phyloP scores from a whole-genome alignment of 192 early-diverging fungal species.

The Umbelopsis vinacea region DNA sequence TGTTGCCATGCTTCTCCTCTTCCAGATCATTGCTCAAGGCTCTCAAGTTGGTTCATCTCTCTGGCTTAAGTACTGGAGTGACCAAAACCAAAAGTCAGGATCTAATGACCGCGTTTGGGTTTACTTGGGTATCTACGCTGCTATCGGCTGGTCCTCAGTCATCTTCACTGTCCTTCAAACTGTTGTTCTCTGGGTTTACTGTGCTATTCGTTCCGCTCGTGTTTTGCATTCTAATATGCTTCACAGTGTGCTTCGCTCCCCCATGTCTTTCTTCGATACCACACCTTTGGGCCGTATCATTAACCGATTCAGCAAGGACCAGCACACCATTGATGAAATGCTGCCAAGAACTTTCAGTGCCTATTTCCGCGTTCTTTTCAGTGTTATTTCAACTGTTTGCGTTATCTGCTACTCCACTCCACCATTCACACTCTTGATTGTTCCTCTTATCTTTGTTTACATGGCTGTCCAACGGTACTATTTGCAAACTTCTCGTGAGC shows the following conservation, averaged over 20 bases:
- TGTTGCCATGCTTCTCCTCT: slow-evolving; percentile 61
- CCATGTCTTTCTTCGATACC: slow-evolving; percentile 78
- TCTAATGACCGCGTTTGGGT: slow-evolving; percentile 50
- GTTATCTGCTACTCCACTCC: slow-evolving; percentile 52
- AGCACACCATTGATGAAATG: slow-evolving; percentile 77
- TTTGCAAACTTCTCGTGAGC: slow-evolving; percentile 71
- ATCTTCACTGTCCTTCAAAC: slow-evolving; percentile 67
- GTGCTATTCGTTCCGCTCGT: slow-evolving; percentile 79
- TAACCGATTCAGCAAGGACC: slow-evolving; percentile 90
- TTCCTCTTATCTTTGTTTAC: slow-evolving; percentile 54
- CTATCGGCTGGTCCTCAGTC: slow-evolving; percentile 74
- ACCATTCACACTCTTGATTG: slow-evolving; percentile 49
- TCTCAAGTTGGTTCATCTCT: slow-evolving; percentile 64
- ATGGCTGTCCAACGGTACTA: slow-evolving; percentile 62
- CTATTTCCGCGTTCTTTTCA: slow-evolving; percentile 47
- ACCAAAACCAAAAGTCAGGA: slow-evolving; percentile 51
- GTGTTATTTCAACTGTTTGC: slow-evolving; percentile 48
- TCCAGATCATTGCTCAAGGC: slow-evolving; percentile 60
- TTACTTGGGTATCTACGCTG: slow-evolving; percentile 82
- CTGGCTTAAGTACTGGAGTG: slow-evolving; percentile 80
- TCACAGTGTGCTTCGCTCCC: slow-evolving; percentile 43
- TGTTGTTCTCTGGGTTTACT: slow-evolving; percentile 77
- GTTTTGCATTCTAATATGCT: slow-evolving; percentile 79
- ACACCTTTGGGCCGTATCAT: slow-evolving; percentile 86
- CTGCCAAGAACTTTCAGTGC: slow-evolving; percentile 59